Evolutionary conservation across 371 early-diverging fungal genomes (phyloP), one percentile per base, ranked within the genome.

Genomic region (Entomophthora muscae): DNA sequence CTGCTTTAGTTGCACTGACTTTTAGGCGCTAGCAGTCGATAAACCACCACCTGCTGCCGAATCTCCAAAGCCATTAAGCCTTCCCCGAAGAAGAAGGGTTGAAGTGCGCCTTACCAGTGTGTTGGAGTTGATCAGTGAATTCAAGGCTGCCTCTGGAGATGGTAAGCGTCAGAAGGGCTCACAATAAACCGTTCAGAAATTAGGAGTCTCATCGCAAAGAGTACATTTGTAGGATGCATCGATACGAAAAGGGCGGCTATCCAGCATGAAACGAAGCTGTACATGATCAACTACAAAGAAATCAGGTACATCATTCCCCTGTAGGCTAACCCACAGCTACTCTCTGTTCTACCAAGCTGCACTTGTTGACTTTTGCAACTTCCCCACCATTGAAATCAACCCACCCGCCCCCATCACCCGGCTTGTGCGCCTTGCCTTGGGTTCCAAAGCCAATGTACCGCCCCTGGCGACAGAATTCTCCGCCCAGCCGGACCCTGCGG

Each of bases 141-240:
- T 94, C 3, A 71, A 76, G 59, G 71, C 75, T 51, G 73, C 75
- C 2, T 75, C 75, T n/a, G 80, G 88, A 65, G 60, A 63, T 66
- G 80, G 86, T 83, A 71, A 32, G 3, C 61, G 32, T 10, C 29
- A 29, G 12, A 52, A 17, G 28, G 32, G 1, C 53, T 53, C 3
- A 21, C 12, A 52, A 3, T 52, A 53, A 52, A 31, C 22, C 21
- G 21, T 22, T 28, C 70, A 75, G 89, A 79, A 1, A 64, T 91
- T 56, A 86, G 89, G 0, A 75, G 76, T 1, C 69, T 94, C 1
- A 78, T 95, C 61, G 68, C 75, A 21, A 77, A 85, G 57, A 91
- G 91, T 69, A 81, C 83, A 0, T 89, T 90, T 73, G 93, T 95
- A n/a, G 95, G 95, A n/a, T 78, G 81, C 66, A 83, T 91, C 21